Percentiles rank a stretch among this genome's conserved stretches.
These are phyloP conservation scores for Coemansia sp. DNA, from an alignment of 192 early-diverging fungal genomes.

Conservation along the genomic window DNA sequence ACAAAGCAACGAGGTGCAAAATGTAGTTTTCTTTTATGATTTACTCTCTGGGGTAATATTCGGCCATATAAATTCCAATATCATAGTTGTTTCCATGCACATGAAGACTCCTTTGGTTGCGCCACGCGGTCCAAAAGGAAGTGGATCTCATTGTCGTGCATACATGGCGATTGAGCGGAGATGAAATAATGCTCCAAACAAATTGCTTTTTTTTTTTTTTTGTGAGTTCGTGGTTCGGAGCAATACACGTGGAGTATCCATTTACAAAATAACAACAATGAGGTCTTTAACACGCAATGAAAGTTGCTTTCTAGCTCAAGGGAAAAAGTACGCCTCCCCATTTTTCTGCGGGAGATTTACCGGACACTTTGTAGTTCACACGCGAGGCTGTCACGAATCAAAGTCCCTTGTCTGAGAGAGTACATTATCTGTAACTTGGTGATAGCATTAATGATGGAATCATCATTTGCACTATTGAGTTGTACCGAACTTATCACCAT, in stretches of 20 bases:
- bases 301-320: not conserved
- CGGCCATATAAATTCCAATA: not conserved
- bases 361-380: not conserved
- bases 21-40: not conserved
- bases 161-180: not conserved
- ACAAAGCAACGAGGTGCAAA: conserved; percentile 3
- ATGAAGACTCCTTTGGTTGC: not conserved
- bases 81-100: not conserved
- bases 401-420: not conserved
- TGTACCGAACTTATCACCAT: not conserved
- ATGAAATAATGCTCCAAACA: not conserved
- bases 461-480: not conserved
- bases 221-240: not conserved
- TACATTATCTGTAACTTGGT: not conserved
- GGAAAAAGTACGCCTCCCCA: not conserved
- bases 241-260: conserved; percentile 1
- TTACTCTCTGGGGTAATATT: not conserved
- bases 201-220: not conserved
- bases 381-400: not conserved
- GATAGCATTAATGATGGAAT: not conserved
- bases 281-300: not conserved
- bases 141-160: not conserved
- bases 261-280: not conserved
- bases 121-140: not conserved
- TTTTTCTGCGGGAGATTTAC: not conserved